Conservation (phyloP, 2,329 filamentous ascomycete genomes). For the Epichloe bromicola region DNA sequence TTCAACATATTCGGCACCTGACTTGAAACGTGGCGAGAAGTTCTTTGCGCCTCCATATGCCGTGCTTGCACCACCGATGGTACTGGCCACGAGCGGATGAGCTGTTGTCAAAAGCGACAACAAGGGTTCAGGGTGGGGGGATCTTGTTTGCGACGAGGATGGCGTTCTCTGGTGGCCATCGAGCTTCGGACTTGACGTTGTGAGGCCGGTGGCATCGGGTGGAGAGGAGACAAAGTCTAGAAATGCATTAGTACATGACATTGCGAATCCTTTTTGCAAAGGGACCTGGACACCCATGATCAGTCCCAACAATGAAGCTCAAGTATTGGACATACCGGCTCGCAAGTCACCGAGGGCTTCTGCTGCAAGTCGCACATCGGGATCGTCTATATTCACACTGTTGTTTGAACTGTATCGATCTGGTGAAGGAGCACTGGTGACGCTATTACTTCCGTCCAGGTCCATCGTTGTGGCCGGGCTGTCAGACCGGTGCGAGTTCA, state of each 20-base stretch:
- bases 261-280: neutral
- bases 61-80: slow-evolving; percentile 72
- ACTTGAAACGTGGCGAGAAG: slow-evolving; percentile 77
- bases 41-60: slow-evolving; percentile 83
- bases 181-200: slow-evolving; percentile 23
- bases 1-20: slow-evolving; percentile 84
- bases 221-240: slow-evolving; percentile 57
- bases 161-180: slow-evolving; percentile 1
- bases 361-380: slow-evolving; percentile 56
- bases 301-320: neutral
- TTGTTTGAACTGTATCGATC: slow-evolving; percentile 31
- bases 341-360: slow-evolving; percentile 64
- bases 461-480: slow-evolving; percentile 35
- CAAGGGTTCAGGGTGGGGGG: slow-evolving; percentile 59
- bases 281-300: neutral
- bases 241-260: neutral
- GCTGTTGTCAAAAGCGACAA: slow-evolving; percentile 77
- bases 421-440: slow-evolving; percentile 30
- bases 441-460: slow-evolving; percentile 27
- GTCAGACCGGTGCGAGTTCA: slow-evolving; percentile 23
- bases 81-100: slow-evolving; percentile 73
- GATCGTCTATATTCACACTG: slow-evolving; percentile 46
- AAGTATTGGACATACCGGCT: slow-evolving; percentile 36
- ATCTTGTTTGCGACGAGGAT: slow-evolving; percentile 12
- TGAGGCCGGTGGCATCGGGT: slow-evolving; percentile 29